Conservation (phyloP, 306 rosid species). For the Vigna nakashimae region DNA sequence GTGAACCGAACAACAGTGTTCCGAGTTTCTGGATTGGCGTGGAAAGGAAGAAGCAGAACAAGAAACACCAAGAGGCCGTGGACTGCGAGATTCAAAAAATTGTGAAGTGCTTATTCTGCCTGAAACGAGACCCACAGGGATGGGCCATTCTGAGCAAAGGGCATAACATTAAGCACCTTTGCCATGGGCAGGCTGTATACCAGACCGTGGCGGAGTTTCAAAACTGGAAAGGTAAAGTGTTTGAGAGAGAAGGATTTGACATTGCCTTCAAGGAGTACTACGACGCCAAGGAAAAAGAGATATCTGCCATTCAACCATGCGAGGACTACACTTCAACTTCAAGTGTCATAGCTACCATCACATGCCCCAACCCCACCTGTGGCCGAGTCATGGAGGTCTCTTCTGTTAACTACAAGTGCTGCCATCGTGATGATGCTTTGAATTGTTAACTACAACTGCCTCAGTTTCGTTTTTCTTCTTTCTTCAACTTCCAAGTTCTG, state of each 20-base stretch:
- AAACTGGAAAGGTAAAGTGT: slow-evolving; percentile 43
- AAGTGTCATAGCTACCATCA: slow-evolving; percentile 48
- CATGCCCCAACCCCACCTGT: slow-evolving; percentile 53
- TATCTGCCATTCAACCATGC: slow-evolving; percentile 40
- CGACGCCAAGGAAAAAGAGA: slow-evolving; percentile 36
- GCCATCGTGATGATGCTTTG: slow-evolving; percentile 41
- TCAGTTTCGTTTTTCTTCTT: not conserved
- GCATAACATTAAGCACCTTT: slow-evolving; percentile 1
- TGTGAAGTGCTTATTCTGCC: slow-evolving; percentile 37
- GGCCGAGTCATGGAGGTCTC: slow-evolving; percentile 54
- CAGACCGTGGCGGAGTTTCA: slow-evolving; percentile 40
- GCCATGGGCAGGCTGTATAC: slow-evolving; percentile 43
- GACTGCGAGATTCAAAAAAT: slow-evolving; percentile 40
- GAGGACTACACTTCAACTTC: slow-evolving; percentile 29
- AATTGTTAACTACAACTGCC: not conserved
- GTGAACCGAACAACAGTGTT: slow-evolving; percentile 25
- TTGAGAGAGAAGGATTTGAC: slow-evolving; percentile 41
- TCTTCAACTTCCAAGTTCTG: not conserved
- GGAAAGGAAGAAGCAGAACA: slow-evolving; percentile 51
- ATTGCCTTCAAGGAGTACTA: slow-evolving; percentile 43
- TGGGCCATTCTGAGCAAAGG: slow-evolving; percentile 56
- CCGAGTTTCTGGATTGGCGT: slow-evolving; percentile 46
- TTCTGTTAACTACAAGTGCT: slow-evolving; percentile 52
- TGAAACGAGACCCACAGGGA: slow-evolving; percentile 45
- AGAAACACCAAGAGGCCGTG: slow-evolving; percentile 32